Evolutionary conservation across 768 basidiomycete species (phyloP).

Genomic region (Mycena filopes): DNA sequence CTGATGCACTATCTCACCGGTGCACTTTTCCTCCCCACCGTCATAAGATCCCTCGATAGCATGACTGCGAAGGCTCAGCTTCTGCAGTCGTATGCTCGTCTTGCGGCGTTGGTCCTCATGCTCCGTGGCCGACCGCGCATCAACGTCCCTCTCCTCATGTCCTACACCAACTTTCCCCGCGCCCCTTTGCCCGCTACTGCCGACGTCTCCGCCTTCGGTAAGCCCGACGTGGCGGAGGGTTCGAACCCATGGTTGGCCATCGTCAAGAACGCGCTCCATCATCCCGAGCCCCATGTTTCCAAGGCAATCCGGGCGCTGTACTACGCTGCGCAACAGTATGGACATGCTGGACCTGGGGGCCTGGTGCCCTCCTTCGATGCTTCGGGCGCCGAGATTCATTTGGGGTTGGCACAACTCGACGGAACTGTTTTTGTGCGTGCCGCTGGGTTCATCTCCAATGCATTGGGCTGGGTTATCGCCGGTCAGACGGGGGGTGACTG

Average conservation of each 20-base stretch:
- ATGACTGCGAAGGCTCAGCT: slow-evolving; percentile 3
- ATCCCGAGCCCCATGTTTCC: slow-evolving; percentile 15
- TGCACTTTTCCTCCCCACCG: slow-evolving; percentile 5
- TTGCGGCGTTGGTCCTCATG: slow-evolving; percentile 9
- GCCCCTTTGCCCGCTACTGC: background rate
- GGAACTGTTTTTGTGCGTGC: slow-evolving; percentile 13
- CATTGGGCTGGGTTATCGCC: slow-evolving; percentile 12
- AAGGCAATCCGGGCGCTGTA: slow-evolving; percentile 20
- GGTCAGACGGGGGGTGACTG: slow-evolving; percentile 3
- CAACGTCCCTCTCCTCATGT: slow-evolving; percentile 13
- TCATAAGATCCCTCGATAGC: background rate
- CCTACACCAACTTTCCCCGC: background rate
- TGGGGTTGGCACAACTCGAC: background rate
- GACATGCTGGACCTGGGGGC: background rate
- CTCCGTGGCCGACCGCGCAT: slow-evolving; percentile 20
- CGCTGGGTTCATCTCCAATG: background rate
- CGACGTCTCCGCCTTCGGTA: background rate
- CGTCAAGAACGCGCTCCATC: slow-evolving; percentile 6
- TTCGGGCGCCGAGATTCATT: background rate
- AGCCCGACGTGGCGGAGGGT: background rate
- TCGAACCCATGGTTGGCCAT: slow-evolving; percentile 11
- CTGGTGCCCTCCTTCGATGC: background rate
- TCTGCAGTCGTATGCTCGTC: slow-evolving; percentile 4
- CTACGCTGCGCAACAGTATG: slow-evolving; percentile 9
- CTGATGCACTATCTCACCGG: slow-evolving; percentile 23